Conservation (phyloP, 352 stramenopile genomes). For the Pythium phragmiticola region DNA sequence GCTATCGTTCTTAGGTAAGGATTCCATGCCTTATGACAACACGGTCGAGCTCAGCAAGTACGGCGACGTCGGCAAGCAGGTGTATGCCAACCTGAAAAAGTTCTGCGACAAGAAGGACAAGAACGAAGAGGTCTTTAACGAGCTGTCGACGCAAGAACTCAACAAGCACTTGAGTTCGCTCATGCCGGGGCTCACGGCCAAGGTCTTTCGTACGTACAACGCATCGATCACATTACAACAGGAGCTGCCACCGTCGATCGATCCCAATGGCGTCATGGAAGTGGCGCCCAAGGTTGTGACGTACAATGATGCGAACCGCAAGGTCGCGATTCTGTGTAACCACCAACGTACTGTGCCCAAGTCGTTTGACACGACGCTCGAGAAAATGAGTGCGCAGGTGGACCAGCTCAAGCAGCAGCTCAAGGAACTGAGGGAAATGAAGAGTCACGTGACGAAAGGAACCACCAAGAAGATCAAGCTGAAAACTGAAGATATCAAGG, state of each 20-base stretch:
- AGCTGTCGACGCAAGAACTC: slow-evolving; percentile 93
- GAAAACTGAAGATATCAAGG: slow-evolving; percentile 87
- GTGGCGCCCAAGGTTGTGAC: slow-evolving; percentile 92
- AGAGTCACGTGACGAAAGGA: slow-evolving; percentile 82
- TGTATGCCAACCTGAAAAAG: slow-evolving; percentile 96
- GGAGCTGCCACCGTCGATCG: slow-evolving; percentile 84
- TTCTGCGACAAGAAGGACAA: slow-evolving; percentile 97
- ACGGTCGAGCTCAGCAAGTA: slow-evolving; percentile 95
- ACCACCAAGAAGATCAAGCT: slow-evolving; percentile 90
- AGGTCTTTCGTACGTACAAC: slow-evolving; percentile 99
- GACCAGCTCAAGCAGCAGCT: slow-evolving; percentile 93
- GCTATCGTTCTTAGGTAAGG: slow-evolving; percentile 99
- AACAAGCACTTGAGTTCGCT: slow-evolving; percentile 98
- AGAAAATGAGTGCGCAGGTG: slow-evolving; percentile 94
- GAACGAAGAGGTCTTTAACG: slow-evolving; percentile 98
- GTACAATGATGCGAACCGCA: slow-evolving; percentile 99
- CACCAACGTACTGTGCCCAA: slow-evolving; percentile 99
- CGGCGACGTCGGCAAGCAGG: slow-evolving; percentile 83
- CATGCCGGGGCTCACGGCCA: slow-evolving; percentile 98
- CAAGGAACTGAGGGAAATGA: slow-evolving; percentile 94
- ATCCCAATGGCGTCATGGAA: slow-evolving; percentile 63
- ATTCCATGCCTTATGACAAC: slow-evolving; percentile 99
- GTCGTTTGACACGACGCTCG: slow-evolving; percentile 92
- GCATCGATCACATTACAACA: slow-evolving; percentile 98
- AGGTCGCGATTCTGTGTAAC: slow-evolving; percentile 99